Conservation (phyloP, 2,329 filamentous ascomycete species). For the Colletotrichum spaethianum region DNA sequence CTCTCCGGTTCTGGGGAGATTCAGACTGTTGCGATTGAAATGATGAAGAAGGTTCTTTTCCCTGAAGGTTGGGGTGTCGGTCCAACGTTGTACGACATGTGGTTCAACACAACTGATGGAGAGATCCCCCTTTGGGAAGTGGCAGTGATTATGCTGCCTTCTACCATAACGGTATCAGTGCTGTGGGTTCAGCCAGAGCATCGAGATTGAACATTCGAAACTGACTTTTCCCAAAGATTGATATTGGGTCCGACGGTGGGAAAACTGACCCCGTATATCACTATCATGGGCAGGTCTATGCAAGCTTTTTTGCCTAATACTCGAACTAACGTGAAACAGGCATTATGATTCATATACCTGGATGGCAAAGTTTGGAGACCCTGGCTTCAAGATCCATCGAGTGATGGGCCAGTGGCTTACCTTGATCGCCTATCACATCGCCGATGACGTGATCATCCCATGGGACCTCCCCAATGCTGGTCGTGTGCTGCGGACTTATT, state of each 20-base stretch:
- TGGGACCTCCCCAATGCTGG: conserved; percentile 36
- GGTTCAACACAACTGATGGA: conserved; percentile 32
- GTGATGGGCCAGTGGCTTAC: conserved; percentile 58
- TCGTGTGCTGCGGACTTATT: conserved; percentile 29
- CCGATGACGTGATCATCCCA: conserved; percentile 31
- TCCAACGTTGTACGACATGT: conserved; percentile 35
- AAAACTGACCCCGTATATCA: conserved; percentile 34
- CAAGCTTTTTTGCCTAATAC: background rate
- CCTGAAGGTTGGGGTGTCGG: conserved; percentile 33
- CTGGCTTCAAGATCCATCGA: conserved; percentile 63
- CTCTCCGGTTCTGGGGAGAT: conserved; percentile 39
- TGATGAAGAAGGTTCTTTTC: conserved; percentile 39
- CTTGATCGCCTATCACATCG: conserved; percentile 35
- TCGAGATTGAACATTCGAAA: background rate
- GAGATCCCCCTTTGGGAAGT: conserved; percentile 30
- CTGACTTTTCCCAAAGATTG: conserved; percentile 6
- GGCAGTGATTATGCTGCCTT: conserved; percentile 32
- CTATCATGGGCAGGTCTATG: conserved; percentile 24
- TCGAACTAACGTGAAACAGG: background rate
- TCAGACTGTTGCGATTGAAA: conserved; percentile 27
- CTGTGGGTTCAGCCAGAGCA: background rate
- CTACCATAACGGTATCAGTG: conserved; percentile 33
- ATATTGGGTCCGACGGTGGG: conserved; percentile 31
- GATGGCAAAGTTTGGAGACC: conserved; percentile 66
- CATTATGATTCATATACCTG: conserved; percentile 56